Conservation (phyloP, 805 yeast species). For the Nakazawaea ernobii region DNA sequence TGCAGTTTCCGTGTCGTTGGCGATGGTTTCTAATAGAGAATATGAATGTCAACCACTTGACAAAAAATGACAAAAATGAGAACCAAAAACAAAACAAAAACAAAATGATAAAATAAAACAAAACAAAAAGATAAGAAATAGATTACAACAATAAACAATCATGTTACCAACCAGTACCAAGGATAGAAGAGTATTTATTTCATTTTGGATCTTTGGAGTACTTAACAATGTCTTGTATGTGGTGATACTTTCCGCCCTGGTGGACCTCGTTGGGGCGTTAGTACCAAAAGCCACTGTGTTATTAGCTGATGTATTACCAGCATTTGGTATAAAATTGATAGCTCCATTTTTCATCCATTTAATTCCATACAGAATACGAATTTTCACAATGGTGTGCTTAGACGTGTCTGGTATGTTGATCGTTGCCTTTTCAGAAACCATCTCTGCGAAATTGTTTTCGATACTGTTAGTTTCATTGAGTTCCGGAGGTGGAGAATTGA, state of each 20-base stretch:
- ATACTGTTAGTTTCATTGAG: slow-evolving; percentile 75
- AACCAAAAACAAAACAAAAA: no score
- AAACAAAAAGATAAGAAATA: no score
- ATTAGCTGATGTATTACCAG: slow-evolving; percentile 81
- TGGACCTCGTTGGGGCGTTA: slow-evolving; percentile 78
- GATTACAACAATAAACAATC: no score
- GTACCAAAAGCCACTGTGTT: slow-evolving; percentile 84
- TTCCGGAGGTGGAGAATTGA: slow-evolving; percentile 87
- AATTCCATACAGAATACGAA: slow-evolving; percentile 52
- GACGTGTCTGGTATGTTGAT: slow-evolving; percentile 73
- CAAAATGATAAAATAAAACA: no score
- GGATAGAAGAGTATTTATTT: slow-evolving; percentile 27
- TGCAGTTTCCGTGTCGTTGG: no score
- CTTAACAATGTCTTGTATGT: slow-evolving; percentile 87
- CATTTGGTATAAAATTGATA: slow-evolving; percentile 60
- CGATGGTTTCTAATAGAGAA: no score
- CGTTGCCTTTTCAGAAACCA: slow-evolving; percentile 39
- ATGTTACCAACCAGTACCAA: no score
- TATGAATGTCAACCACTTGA: no score
- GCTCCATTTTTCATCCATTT: slow-evolving; percentile 78
- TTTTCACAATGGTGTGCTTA: slow-evolving; percentile 47
- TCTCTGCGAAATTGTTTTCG: slow-evolving; percentile 50
- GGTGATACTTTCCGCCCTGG: slow-evolving; percentile 86
- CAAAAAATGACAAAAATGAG: no score
- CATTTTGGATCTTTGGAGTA: slow-evolving; percentile 82